A percentile compares a stretch with the other conserved stretches of the same genome.
These are phyloP conservation scores for Penicillium herquei DNA, from an alignment of 495 filamentous ascomycete species.

Conservation along the genomic window DNA sequence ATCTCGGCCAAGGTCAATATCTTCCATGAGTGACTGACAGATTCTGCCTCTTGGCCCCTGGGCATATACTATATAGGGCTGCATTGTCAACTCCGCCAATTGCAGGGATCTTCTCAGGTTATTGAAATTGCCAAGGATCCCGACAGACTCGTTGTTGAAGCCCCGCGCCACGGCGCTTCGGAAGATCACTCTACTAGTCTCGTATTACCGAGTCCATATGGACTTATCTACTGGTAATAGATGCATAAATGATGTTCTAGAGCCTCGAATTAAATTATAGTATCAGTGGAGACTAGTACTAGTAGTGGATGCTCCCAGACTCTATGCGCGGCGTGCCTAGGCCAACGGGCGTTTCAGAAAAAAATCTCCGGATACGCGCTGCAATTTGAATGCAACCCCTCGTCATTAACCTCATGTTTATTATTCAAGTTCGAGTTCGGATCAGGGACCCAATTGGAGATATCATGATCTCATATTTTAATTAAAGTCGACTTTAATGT, in stretches of 20 bases:
- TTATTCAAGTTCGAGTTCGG: neutral
- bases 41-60: too few species aligned
- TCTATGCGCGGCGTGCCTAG: constrained; percentile 11
- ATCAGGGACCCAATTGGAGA: neutral
- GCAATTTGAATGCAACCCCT: constrained; percentile 1
- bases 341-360: constrained; percentile 24
- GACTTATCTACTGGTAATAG: too few species aligned
- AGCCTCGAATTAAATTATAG: too few species aligned
- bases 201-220: too few species aligned
- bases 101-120: too few species aligned
- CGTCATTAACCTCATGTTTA: neutral
- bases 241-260: neutral
- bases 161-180: neutral
- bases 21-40: too few species aligned
- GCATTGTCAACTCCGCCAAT: too few species aligned
- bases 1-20: too few species aligned
- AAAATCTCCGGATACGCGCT: constrained; percentile 17
- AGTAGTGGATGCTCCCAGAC: neutral
- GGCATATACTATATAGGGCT: too few species aligned
- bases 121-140: too few species aligned
- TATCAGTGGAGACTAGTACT: neutral
- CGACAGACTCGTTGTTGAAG: neutral
- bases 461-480: too few species aligned
- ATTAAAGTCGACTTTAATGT: too few species aligned
- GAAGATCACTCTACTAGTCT: neutral